Conservation (phyloP, 176 grass and related monocot species). For the Otatea glauca region DNA sequence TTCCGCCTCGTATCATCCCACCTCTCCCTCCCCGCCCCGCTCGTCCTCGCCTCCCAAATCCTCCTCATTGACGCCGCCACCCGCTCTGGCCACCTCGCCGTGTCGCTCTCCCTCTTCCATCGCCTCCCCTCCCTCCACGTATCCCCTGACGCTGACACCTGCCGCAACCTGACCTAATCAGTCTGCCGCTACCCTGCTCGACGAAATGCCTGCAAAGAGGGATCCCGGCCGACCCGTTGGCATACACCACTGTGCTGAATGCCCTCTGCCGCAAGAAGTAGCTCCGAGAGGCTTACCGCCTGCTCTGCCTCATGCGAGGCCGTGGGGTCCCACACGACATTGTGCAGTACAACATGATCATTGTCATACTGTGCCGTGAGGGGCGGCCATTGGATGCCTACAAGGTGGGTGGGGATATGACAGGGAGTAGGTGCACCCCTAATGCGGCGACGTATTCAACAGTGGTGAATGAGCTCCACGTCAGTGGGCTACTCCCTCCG, state of each 20-base stretch:
- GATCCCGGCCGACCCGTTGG: constrained; percentile 58
- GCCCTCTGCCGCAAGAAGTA: constrained; percentile 76
- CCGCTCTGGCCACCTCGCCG: constrained; percentile 58
- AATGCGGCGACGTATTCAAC: constrained; percentile 67
- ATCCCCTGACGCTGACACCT: constrained; percentile 59
- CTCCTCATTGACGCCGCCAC: constrained; percentile 70
- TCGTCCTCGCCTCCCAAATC: constrained; percentile 72
- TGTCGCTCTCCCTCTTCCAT: constrained; percentile 60
- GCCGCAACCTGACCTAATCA: constrained; percentile 70
- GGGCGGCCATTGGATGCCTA: constrained; percentile 70
- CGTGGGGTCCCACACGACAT: constrained; percentile 69
- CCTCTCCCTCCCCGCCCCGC: constrained; percentile 47
- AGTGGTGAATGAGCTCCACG: constrained; percentile 66
- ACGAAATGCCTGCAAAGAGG: constrained; percentile 87
- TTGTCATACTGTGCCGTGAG: constrained; percentile 68
- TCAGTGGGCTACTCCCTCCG: constrained; percentile 52
- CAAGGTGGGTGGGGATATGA: constrained; percentile 85
- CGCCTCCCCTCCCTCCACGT: constrained; percentile 53
- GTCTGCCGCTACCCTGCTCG: constrained; percentile 59
- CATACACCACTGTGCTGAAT: constrained; percentile 69
- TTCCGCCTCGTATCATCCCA: constrained; percentile 56
- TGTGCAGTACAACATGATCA: constrained; percentile 78
- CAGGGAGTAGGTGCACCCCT: constrained; percentile 22
- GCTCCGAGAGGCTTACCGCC: constrained; percentile 70
- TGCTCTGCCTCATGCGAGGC: constrained; percentile 80